Evolutionary conservation across 139 green algal species (phyloP), one percentile per base, ranked within the genome.

Genomic region (Chlorella sp.): DNA sequence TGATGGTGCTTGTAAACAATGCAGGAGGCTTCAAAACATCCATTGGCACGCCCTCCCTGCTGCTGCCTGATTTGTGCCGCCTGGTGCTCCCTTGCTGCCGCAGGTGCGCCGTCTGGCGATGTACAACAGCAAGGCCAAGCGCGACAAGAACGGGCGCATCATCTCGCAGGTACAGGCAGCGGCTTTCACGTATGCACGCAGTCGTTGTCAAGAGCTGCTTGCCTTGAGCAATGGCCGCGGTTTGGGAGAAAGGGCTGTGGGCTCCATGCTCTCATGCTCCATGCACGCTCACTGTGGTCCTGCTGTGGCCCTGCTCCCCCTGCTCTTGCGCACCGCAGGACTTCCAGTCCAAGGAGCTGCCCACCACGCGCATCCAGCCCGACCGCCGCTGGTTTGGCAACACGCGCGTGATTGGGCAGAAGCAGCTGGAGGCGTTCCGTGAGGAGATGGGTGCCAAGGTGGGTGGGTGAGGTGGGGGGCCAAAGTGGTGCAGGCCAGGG

Each of bases 371-470:
- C 62, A 99, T 99, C 81, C 93, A 98, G 76, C 97, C 97, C 26
- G 97, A 99, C 89, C 89, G 98, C 17, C 92, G 98, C 32, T 98
- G 95, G 95, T 98, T 99, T 84, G 96, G 97, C 78, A 99, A 99
- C 92, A 99, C 97, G 21, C 94, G 97, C 47, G 96, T 99, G 5
- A 94, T 99, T 26, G 97, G 97, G 1, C 95, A 98, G 89, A 97
- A 98, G 89, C 96, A 99, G 93, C 91, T 99, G 41, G 95, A 98
- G 81, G 85, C 93, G 73, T 99, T 99, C 81, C 90, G 96, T 5
- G 95, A 98, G 51, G 96, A 99, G 85, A 98, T 99, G 96, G 89
- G 88, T 30, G 89, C 87, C 64, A 98, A 99, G 88, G 89, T 60
- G 69, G 69, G 69, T 11, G 44, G 7, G 11, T 55, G 44, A 11